phyloP scores from a whole-genome alignment of 768 basidiomycete genomes.

The Clitopilus passeckerianus region DNA sequence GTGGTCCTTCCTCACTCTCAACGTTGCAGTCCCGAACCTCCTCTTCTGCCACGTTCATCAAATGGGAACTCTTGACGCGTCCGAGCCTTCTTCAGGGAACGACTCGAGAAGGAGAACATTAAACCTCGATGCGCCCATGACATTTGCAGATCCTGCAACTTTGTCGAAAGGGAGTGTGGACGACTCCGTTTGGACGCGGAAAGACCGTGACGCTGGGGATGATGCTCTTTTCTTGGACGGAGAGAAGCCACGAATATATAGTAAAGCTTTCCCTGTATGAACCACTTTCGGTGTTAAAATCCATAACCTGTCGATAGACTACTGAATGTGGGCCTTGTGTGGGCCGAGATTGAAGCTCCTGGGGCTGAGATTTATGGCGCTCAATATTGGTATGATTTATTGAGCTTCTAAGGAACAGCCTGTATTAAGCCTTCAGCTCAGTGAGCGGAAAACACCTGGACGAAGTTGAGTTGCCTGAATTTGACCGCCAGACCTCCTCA shows the following conservation, averaged over 20 bases:
- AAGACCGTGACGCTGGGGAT: background rate
- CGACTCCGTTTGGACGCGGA: background rate
- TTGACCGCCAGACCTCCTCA: too few relatives aligned
- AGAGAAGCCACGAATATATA: background rate
- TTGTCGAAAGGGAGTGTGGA: background rate
- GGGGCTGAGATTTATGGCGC: too few relatives aligned
- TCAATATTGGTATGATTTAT: too few relatives aligned
- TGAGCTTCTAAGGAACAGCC: too few relatives aligned
- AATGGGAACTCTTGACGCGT: background rate
- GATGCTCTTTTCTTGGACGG: background rate
- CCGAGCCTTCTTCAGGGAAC: background rate
- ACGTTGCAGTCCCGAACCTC: conserved; percentile 3
- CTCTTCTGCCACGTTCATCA: conserved; percentile 4
- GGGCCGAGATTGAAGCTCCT: too few relatives aligned
- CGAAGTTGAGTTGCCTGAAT: too few relatives aligned
- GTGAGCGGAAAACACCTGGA: too few relatives aligned
- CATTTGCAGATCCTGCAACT: background rate
- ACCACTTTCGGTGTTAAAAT: background rate
- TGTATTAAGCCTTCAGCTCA: too few relatives aligned
- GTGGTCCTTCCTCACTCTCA: conserved; percentile 2
- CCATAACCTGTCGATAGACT: too few relatives aligned
- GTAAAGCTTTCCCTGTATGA: background rate
- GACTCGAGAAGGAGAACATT: conserved; percentile 24
- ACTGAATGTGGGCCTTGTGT: too few relatives aligned
- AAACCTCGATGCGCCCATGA: conserved; percentile 29